These are phyloP conservation scores for Scleromitrula shiraiana DNA, from an alignment of 2,329 filamentous ascomycete genomes.

Conservation along the genomic window DNA sequence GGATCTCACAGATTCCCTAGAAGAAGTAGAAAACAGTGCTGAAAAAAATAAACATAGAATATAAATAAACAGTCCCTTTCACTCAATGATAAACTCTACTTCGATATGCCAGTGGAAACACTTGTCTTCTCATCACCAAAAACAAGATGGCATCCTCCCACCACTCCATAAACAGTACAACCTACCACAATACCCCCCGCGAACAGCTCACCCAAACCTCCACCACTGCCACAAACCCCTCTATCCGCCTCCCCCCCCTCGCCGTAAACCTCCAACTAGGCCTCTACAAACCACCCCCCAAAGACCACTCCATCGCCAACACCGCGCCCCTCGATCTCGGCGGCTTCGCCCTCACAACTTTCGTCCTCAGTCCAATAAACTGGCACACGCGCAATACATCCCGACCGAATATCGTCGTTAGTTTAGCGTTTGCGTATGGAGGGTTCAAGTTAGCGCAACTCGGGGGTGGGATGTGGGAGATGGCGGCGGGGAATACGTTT, in stretches of 20 bases:
- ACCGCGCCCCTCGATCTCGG: slow-evolving; percentile 50
- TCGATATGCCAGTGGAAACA: no score
- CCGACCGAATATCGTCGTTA: slow-evolving; percentile 45
- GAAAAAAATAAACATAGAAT: no score
- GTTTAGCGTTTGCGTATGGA: slow-evolving; percentile 52
- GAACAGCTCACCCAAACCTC: not conserved
- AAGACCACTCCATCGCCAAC: slow-evolving; percentile 48
- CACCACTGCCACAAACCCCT: slow-evolving; percentile 9
- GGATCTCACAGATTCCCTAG: no score
- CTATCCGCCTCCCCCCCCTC: slow-evolving; percentile 41
- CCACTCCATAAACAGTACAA: no score
- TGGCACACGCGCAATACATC: slow-evolving; percentile 39
- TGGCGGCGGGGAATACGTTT: slow-evolving; percentile 56
- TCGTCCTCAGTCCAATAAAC: slow-evolving; percentile 51
- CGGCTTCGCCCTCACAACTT: slow-evolving; percentile 56
- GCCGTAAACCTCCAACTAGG: slow-evolving; percentile 53
- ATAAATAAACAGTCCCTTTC: no score
- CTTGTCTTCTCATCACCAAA: no score
- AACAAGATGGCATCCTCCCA: not conserved
- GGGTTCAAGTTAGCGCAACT: slow-evolving; percentile 60
- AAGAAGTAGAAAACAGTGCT: no score
- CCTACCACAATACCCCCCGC: no score
- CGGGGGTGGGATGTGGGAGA: slow-evolving; percentile 60
- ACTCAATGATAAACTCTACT: no score
- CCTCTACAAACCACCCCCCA: slow-evolving; percentile 45